Evolutionary conservation across 2,329 filamentous ascomycete species (phyloP).

Genomic region (Rhinocladiella similis): DNA sequence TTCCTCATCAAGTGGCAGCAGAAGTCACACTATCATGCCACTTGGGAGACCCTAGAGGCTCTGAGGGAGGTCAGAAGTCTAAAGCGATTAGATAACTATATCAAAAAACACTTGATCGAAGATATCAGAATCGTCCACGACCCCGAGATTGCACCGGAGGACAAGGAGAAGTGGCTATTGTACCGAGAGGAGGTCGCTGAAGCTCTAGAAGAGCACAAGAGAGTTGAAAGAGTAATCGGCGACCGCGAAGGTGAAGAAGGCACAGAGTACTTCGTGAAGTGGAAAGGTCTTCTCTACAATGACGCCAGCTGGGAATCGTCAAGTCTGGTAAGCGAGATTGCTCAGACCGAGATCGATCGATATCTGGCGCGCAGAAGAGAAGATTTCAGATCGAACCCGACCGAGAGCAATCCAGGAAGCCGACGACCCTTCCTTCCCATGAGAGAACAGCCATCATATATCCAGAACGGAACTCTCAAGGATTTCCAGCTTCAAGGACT

Average conservation of each 20-base stretch:
- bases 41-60: slow-evolving; percentile 81
- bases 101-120: slow-evolving; percentile 75
- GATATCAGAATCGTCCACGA: slow-evolving; percentile 77
- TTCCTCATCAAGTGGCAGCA: slow-evolving; percentile 96
- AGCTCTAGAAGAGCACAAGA: slow-evolving; percentile 82
- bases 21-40: slow-evolving; percentile 91
- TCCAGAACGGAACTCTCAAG: slow-evolving; percentile 79
- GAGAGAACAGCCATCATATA: slow-evolving; percentile 80
- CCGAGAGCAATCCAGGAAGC: slow-evolving; percentile 73
- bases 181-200: slow-evolving; percentile 90
- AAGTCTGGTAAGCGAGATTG: slow-evolving; percentile 71
- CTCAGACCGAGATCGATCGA: slow-evolving; percentile 87
- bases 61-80: slow-evolving; percentile 78
- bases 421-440: slow-evolving; percentile 71
- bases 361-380: slow-evolving; percentile 82
- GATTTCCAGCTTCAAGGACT: slow-evolving; percentile 92
- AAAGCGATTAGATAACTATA: slow-evolving; percentile 93
- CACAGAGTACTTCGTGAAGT: slow-evolving; percentile 91
- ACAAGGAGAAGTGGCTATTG: slow-evolving; percentile 91
- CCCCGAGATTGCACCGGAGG: slow-evolving; percentile 74
- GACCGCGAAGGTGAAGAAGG: slow-evolving; percentile 76
- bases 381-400: slow-evolving; percentile 75
- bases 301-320: slow-evolving; percentile 91
- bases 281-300: slow-evolving; percentile 92
- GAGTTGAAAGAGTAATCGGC: slow-evolving; percentile 90